A percentile compares a stretch with the other conserved stretches of the same genome.
Evolutionary conservation across 306 rosid species (phyloP).

Genomic region (Prunus mume): DNA sequence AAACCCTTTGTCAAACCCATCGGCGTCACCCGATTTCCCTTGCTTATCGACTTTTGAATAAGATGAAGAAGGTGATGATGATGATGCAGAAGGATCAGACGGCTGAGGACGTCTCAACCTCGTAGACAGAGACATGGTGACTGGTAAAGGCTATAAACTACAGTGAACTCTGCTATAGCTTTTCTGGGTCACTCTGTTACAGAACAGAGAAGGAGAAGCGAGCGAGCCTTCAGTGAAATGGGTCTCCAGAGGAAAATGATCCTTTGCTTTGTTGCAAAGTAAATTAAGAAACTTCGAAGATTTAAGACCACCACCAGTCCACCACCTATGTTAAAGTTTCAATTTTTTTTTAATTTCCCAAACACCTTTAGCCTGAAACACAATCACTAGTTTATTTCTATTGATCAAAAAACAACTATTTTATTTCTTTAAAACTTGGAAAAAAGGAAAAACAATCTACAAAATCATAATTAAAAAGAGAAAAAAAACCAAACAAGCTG

Average conservation of each 20-base stretch:
- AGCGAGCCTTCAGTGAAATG: neutral
- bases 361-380: neutral
- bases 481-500: no score
- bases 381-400: no score
- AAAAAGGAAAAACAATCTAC: no score
- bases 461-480: no score
- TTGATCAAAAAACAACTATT: no score
- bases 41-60: constrained; percentile 69
- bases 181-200: neutral
- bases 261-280: constrained; percentile 13
- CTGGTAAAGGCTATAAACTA: neutral
- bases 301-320: neutral
- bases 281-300: neutral
- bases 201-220: neutral
- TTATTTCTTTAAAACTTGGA: no score
- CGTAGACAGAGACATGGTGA: constrained; percentile 44
- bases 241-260: neutral
- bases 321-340: neutral
- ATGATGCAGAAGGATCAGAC: constrained; percentile 46
- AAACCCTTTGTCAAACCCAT: constrained; percentile 43
- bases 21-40: constrained; percentile 29
- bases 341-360: neutral
- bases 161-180: neutral
- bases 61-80: constrained; percentile 32
- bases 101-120: constrained; percentile 62